Evolutionary conservation across 2,329 filamentous ascomycete species (phyloP), one percentile per base, ranked within the genome.

Genomic region (Penicillium sp.): DNA sequence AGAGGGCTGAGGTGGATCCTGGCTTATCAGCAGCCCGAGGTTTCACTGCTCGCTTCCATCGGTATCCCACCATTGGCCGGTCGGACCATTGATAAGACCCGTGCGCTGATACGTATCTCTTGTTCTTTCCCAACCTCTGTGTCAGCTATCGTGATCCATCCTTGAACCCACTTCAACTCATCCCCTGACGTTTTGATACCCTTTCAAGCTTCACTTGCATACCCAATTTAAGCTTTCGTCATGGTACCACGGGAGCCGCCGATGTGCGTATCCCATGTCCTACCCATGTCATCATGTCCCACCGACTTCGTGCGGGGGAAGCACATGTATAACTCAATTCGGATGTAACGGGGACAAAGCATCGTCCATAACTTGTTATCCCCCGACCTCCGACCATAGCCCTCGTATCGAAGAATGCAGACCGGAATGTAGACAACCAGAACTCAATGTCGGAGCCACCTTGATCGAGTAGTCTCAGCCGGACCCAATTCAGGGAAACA

Each of bases 11-110:
- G 2, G 27, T n/a, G 31, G 49, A 24, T 29, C 24, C 49, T 49
- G 54, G 60, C 64, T 65, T 65, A 66, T 65, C 63, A 60, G 53
- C 16, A 56, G 16, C 35, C 59, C 56, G 52, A 55, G 57, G 49
- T 48, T 61, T 56, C 42, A 49, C 22, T 42, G 13, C 37, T 64
- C 57, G 61, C 60, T 62, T 57, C 52, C 51, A 21, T 27, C 51
- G 29, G 31, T 44, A 26, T 2, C 21, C 27, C 16, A 11, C 43
- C 22, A 57, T 57, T 61, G 55, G 51, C 26, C 29, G 49, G 49
- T 58, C 59, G 52, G 52, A 55, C 50, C 53, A 24, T 49, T 46
- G 60, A 63, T 62, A 63, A 61, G 57, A 54, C 46, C 45, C 49
- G 49, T 51, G 46, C 27, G 37, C 52, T 55, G 53, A 62, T 62